Base-by-base conservation (phyloP, 1,284 basidiomycete genomes). In the Boletellus dicymbophilus region DNA sequence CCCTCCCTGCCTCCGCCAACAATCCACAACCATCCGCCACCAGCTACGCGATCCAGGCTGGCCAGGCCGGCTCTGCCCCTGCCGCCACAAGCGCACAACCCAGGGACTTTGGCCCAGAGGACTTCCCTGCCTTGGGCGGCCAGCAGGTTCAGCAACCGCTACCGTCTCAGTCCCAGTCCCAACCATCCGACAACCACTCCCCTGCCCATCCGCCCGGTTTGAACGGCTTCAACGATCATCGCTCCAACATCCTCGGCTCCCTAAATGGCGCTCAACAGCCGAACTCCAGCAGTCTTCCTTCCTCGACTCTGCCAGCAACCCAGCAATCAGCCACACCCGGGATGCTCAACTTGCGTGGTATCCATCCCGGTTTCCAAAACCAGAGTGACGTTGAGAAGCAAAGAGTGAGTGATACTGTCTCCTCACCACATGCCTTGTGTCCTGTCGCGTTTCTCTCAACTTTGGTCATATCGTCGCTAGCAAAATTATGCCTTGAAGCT, bases 101-200 rank as follows among this genome's bases (percentile, higher is more conserved):
- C 49, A 74, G 86, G 66, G 88, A 90, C 67, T 88, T 91, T 57
- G 86, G 85, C 25, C 80, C 84, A 40, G 89, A 91, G 59, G 88
- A 91, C 69, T 91, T 91, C 65, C 88, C 88, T 38, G 89, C 88
- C n/a, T 72, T 91, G 23, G 85, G 89, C 23, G 85, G 85, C 34
- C 80, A 81, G 53, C 64, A 69, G 58, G 48, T 34, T 28, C 66
- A 61, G 39, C 62, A 66, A 39, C 12, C 51, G 3, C 30, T 66
- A 2, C 58, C 69, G 27, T 56, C 66, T 21, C 58, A 68, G 23
- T 68, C 61, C 43, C 72, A 72, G 41, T 45, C 59, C 9, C 57
- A 72, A 61, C 42, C 52, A 6, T 52, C 66, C 47, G 76, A 75
- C 21, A 71, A 55, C 46, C 76, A 72, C 56, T 68, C 77, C 44